These are phyloP conservation scores for Ormosia emarginata DNA, from an alignment of 306 rosid species.

Conservation along the genomic window DNA sequence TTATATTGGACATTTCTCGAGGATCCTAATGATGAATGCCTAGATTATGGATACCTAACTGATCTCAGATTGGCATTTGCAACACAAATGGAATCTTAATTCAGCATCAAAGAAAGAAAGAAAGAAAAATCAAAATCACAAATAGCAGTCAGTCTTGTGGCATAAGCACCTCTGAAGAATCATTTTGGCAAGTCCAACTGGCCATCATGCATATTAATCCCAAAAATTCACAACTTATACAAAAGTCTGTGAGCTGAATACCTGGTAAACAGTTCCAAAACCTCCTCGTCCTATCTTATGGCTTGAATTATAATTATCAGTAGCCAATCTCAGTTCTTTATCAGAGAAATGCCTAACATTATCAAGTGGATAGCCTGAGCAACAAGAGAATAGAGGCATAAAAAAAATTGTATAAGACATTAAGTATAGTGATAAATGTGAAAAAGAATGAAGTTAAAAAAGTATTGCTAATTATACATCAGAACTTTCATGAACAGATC, in stretches of 20 bases:
- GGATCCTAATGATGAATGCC: background rate
- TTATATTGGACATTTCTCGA: background rate
- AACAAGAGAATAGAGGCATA: conserved; percentile 21
- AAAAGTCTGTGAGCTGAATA: conserved; percentile 24
- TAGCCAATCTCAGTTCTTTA: conserved; percentile 68
- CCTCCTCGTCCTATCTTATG: conserved; percentile 92
- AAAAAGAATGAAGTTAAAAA: background rate
- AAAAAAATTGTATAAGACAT: background rate
- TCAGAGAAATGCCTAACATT: conserved; percentile 56
- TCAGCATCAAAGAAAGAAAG: background rate
- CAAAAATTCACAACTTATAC: conserved; percentile 9
- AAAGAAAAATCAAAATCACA: background rate
- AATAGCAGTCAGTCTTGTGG: background rate
- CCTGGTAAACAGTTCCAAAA: conserved; percentile 92
- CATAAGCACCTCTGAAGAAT: conserved; percentile 15
- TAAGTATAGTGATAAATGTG: background rate
- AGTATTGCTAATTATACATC: background rate
- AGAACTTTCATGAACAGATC: conserved; percentile 1
- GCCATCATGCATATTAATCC: conserved; percentile 17
- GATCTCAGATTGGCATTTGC: background rate
- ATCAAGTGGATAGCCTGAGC: conserved; percentile 56
- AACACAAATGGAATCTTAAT: background rate
- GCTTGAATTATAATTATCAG: conserved; percentile 67
- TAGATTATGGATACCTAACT: background rate
- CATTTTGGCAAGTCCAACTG: conserved; percentile 4